Conservation (phyloP, 2,329 filamentous ascomycete genomes). For the Sporothrix humicola region DNA sequence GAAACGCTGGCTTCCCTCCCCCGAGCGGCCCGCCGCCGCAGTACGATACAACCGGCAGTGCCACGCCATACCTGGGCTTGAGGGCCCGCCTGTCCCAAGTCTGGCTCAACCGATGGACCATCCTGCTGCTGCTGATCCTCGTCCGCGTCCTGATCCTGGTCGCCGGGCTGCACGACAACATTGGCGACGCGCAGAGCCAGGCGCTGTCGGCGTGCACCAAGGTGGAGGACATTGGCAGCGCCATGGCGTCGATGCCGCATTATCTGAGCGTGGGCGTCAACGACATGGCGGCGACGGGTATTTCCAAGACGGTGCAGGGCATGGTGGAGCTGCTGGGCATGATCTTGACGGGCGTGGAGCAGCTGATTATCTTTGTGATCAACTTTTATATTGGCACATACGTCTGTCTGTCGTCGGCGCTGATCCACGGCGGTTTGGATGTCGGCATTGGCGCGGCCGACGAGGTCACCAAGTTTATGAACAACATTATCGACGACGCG, state of each 20-base stretch:
- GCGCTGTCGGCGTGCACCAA: constrained; percentile 88
- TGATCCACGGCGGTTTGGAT: constrained; percentile 78
- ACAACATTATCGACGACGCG: constrained; percentile 58
- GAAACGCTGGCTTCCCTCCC: no score
- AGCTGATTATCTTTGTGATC: constrained; percentile 89
- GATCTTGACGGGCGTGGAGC: constrained; percentile 80
- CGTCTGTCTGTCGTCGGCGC: constrained; percentile 83
- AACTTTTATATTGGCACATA: constrained; percentile 91
- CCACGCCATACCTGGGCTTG: constrained; percentile 91
- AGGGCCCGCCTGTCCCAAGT: constrained; percentile 89
- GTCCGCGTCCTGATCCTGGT: constrained; percentile 79
- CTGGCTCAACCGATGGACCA: constrained; percentile 97
- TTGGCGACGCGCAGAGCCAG: constrained; percentile 76
- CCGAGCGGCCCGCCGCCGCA: constrained; percentile 32
- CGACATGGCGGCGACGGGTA: constrained; percentile 76
- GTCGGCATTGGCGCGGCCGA: constrained; percentile 58
- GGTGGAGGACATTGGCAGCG: constrained; percentile 90
- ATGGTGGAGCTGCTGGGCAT: constrained; percentile 80
- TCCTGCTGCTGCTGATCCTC: constrained; percentile 85
- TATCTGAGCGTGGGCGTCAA: constrained; percentile 92
- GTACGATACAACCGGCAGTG: constrained; percentile 66
- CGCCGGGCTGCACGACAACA: constrained; percentile 71
- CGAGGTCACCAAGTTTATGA: constrained; percentile 54
- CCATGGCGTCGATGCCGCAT: constrained; percentile 98
- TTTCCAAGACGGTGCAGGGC: constrained; percentile 79